Evolutionary conservation across 768 basidiomycete species (phyloP), one percentile per base, ranked within the genome.

Genomic region (Leccinum imitatum): DNA sequence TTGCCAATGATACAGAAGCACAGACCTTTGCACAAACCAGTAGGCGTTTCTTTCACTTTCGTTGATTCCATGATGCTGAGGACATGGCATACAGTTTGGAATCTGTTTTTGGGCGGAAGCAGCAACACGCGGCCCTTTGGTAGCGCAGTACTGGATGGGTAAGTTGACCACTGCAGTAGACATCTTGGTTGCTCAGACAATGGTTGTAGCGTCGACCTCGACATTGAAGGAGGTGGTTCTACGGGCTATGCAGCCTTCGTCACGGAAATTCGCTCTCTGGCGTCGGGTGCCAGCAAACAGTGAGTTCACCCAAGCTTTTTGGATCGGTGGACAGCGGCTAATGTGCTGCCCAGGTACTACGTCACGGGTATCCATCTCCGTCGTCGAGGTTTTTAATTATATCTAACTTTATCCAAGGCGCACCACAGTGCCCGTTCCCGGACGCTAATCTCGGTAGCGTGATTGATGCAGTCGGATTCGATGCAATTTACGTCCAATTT

Each of bases 401-500:
- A 4, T n/a, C 53, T 61, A 44, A 64, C 21, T 41, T 3, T 17
- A 15, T 50, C 13, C 13, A 60, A 68, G 70, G 53, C 13, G 69
- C 70, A 59, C 72, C 70, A 11, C 71, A 81, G 70, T 90, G 89
- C 65, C 84, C 86, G 5, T 91, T 81, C 75, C 87, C 89, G 3
- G 89, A 90, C 67, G 80, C 79, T 7, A 79, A 81, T 50, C 73
- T 90, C 7, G 81, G 85, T 10, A 76, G 77, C 9, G 84, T 87
- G 21, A 75, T 90, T 57, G 83, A 88, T 65, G 65, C 77, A 1
- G 87, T 83, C 11, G 78, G 70, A 5, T 91, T 90, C 63, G 89
- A 91, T 73, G 87, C 87, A 2, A 75, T 91, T 60, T 90, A 88
- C 67, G 87, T 90, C 37, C 89, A 89, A 69, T 87, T 90, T 69